Percentiles rank a stretch among this genome's conserved stretches.
phyloP scores from a whole-genome alignment of 1,284 basidiomycete genomes.

The Chalciporus sp. region DNA sequence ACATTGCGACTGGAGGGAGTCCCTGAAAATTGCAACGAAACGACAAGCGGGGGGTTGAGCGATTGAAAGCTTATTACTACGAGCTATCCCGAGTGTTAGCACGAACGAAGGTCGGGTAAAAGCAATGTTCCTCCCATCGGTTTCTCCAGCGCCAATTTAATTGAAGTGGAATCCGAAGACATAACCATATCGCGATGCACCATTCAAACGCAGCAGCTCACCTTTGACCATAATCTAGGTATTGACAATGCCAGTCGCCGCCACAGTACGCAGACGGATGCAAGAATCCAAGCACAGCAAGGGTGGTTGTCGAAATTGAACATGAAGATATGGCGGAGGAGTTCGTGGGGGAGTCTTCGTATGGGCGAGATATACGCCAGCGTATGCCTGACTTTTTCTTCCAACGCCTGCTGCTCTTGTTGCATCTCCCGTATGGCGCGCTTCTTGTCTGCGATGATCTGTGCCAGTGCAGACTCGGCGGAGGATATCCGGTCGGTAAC shows the following conservation, averaged over 20 bases:
- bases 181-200: conserved; percentile 1
- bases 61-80: conserved; percentile 9
- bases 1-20: not conserved
- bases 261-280: conserved; percentile 66
- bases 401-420: conserved; percentile 46
- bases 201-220: conserved; percentile 36
- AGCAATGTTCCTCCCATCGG: conserved; percentile 16
- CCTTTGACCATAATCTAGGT: conserved; percentile 74
- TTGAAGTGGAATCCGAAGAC: conserved; percentile 5
- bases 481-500: conserved; percentile 42
- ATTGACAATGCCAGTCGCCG: conserved; percentile 60
- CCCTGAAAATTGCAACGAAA: conserved; percentile 1
- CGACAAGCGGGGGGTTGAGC: not conserved
- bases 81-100: conserved; percentile 1
- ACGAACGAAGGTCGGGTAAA: not conserved
- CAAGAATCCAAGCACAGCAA: conserved; percentile 69
- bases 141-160: conserved; percentile 16
- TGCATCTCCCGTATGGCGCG: conserved; percentile 54
- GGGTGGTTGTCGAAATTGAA: conserved; percentile 67
- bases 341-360: conserved; percentile 62
- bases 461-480: conserved; percentile 56
- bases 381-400: conserved; percentile 48
- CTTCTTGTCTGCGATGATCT: conserved; percentile 56
- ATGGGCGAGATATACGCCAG: conserved; percentile 71
- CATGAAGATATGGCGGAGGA: conserved; percentile 66